Evolutionary conservation across 2,329 filamentous ascomycete species (phyloP).

Genomic region (Fusarium setosum): DNA sequence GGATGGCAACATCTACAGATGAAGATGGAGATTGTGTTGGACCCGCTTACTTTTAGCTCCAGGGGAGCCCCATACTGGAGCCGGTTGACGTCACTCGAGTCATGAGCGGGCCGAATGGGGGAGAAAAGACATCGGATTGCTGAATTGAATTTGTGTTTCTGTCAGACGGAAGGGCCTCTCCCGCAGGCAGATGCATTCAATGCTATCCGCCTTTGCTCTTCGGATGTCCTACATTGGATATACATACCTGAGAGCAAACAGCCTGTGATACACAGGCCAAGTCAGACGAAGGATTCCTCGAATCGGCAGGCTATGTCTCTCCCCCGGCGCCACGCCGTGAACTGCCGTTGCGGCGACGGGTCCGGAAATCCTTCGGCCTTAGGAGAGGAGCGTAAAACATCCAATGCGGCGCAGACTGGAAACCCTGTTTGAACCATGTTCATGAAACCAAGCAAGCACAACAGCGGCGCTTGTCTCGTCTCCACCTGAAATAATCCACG

Average conservation of each 20-base stretch:
- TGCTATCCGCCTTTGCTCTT: not conserved
- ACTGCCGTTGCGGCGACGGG: slow-evolving; percentile 26
- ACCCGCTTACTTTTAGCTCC: slow-evolving; percentile 9
- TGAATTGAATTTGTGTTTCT: not conserved
- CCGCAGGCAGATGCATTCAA: not conserved
- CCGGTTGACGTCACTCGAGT: slow-evolving; percentile 34
- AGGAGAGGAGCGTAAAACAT: not conserved
- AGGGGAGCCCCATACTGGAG: slow-evolving; percentile 5
- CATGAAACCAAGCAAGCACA: not conserved
- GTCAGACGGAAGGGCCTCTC: not conserved
- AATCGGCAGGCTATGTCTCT: not conserved
- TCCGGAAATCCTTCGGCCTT: slow-evolving; percentile 29
- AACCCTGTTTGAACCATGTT: too few species aligned
- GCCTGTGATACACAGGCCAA: too few species aligned
- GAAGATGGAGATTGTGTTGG: slow-evolving; percentile 7
- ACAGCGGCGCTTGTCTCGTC: not conserved
- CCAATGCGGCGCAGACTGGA: too few species aligned
- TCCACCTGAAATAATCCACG: not conserved
- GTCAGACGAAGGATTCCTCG: not conserved
- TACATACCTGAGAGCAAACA: not conserved
- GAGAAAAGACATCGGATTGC: slow-evolving; percentile 1
- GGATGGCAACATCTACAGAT: not conserved
- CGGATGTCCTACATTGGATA: slow-evolving; percentile 23
- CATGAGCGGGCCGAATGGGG: slow-evolving; percentile 28
- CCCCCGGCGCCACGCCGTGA: not conserved